Percentiles rank a stretch among this genome's conserved stretches.
Conservation (phyloP, 2,329 filamentous ascomycete genomes). For the Golovinomyces cichoracearum region DNA sequence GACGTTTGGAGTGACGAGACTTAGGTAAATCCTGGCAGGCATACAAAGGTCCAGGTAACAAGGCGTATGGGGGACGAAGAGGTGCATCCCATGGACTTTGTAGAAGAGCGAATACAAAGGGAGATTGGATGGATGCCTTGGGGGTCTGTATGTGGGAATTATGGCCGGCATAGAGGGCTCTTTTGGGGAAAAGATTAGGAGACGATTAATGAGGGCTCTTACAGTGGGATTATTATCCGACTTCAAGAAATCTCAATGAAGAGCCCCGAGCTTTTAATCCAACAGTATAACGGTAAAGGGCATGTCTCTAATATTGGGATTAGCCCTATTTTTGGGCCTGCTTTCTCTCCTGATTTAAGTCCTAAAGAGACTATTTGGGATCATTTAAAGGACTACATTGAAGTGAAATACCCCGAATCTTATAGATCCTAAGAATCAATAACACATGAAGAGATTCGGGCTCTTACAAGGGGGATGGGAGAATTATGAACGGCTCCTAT, state of each 20-base stretch:
- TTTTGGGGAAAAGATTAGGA: not conserved
- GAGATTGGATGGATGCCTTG: no score
- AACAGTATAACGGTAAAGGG: not conserved
- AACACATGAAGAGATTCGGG: no score
- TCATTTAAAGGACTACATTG: conserved; percentile 7
- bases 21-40: no score
- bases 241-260: not conserved
- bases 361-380: conserved; percentile 6
- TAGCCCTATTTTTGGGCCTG: conserved; percentile 4
- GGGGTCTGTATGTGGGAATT: no score
- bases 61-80: no score
- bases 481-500: no score
- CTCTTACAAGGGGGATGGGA: no score
- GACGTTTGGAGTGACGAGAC: no score
- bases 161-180: not conserved
- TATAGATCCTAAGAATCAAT: conserved; percentile 5
- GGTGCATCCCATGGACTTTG: no score
- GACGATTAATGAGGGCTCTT: not conserved
- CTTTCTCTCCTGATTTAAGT: conserved; percentile 5
- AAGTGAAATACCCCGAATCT: conserved; percentile 4
- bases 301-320: not conserved
- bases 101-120: no score
- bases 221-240: not conserved
- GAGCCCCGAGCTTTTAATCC: not conserved
- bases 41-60: no score